Evolutionary conservation across 2,329 filamentous ascomycete genomes (phyloP), one percentile per base, ranked within the genome.

Genomic region (Cercospora janseana): DNA sequence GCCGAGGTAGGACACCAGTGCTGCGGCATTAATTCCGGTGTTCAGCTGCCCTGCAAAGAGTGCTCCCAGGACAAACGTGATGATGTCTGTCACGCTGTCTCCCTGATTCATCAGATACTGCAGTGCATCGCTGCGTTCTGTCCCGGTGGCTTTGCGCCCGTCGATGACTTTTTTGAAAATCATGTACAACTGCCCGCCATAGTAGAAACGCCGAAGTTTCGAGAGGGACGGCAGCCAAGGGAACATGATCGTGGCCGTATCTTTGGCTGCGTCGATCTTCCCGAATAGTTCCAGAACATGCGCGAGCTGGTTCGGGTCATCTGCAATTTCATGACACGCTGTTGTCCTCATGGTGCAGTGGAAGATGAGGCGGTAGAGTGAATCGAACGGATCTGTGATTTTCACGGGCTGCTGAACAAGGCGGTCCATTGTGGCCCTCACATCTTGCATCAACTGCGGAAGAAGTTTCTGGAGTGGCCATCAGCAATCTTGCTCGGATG

Each of bases 21-120:
- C 81, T 2, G 74, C 73, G 1, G 76, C 74, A 55, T 79, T 81
- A 61, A 79, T 73, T 29, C 78, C 78, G 18, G 69, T 77, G 64
- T 82, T 82, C n/a, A 81, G 56, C 26, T 78, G 67, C n/a, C 79
- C 79, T 1, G 79, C 79, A 59, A 79, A 80, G 3, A 83, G 65
- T 0, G 76, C 68, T 9, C 74, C 73, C n/a, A 81, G 66, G 26
- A 79, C 69, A 62, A 81, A 79, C 68, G 75, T 55, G 12, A 60
- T 32, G 47, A 63, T 62, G 15, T 60, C 46, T 15, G 52, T 54
- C 8, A 75, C 69, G 12, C 62, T 65, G n/a, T 76, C 72, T 4
- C 74, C 78, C 23, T 72, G 64, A 32, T 82, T 79, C 15, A 82
- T 70, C 29, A 81, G 60, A 21, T 69, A 72, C 60, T 82, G 79